These are phyloP conservation scores for Phylloporus scabripes DNA, from an alignment of 768 basidiomycete species.

Conservation along the genomic window DNA sequence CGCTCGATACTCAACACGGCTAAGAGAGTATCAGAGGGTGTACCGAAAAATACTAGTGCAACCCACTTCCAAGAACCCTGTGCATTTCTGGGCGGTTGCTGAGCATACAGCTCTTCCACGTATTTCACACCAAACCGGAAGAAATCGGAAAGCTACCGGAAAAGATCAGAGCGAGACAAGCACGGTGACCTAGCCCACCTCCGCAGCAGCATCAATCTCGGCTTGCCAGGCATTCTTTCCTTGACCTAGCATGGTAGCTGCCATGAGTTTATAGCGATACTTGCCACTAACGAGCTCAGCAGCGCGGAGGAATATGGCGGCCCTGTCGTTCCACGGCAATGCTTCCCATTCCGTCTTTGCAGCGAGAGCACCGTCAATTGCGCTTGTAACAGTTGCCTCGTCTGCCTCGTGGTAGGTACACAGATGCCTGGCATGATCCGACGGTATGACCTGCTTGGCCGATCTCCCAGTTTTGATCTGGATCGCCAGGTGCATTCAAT, in stretches of 20 bases:
- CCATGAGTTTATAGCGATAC: slow-evolving; percentile 91
- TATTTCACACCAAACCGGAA: slow-evolving; percentile 95
- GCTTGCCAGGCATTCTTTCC: slow-evolving; percentile 99
- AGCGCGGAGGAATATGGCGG: slow-evolving; percentile 97
- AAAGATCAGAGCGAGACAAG: slow-evolving; percentile 5
- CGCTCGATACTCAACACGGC: slow-evolving; percentile 92
- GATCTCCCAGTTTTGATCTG: slow-evolving; percentile 79
- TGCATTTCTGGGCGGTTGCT: slow-evolving; percentile 85
- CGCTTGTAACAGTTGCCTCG: slow-evolving; percentile 60
- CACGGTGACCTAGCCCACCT: slow-evolving; percentile 48
- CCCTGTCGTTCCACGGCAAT: slow-evolving; percentile 94
- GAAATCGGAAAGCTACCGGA: slow-evolving; percentile 74
- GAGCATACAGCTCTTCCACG: slow-evolving; percentile 89
- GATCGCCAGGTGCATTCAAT: slow-evolving; percentile 4
- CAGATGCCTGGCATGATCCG: slow-evolving; percentile 76
- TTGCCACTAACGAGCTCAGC: slow-evolving; percentile 95
- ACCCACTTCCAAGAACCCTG: slow-evolving; percentile 92
- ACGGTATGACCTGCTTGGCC: slow-evolving; percentile 77
- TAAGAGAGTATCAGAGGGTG: slow-evolving; percentile 29
- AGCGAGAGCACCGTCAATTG: slow-evolving; percentile 82
- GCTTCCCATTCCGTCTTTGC: slow-evolving; percentile 90
- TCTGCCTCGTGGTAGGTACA: slow-evolving; percentile 90
- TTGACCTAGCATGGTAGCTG: slow-evolving; percentile 96
- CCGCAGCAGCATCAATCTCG: slow-evolving; percentile 98
- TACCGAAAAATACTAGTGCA: background rate